These are phyloP conservation scores for Bremia lactucae DNA, from an alignment of 352 stramenopile genomes.

Conservation along the genomic window DNA sequence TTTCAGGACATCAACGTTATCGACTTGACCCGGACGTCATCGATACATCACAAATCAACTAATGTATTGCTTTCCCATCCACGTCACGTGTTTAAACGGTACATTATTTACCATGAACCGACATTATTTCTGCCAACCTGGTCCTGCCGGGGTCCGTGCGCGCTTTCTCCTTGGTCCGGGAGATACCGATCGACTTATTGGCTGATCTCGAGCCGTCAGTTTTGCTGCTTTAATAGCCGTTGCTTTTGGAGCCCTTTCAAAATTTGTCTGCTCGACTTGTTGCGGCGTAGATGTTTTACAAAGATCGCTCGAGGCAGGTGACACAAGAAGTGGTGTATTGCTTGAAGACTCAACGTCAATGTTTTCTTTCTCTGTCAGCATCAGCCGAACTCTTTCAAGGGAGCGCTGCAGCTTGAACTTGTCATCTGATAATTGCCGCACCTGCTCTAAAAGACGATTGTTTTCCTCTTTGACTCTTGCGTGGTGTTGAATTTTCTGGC, in stretches of 20 bases:
- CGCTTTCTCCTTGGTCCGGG: slow-evolving; percentile 32
- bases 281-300: slow-evolving; percentile 6
- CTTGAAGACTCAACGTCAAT: slow-evolving; percentile 21
- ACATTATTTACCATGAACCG: slow-evolving; percentile 2
- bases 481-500: slow-evolving; percentile 79
- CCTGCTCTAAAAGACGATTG: slow-evolving; percentile 61
- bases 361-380: slow-evolving; percentile 69
- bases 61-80: slow-evolving; percentile 10
- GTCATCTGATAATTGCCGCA: slow-evolving; percentile 52
- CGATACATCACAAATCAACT: slow-evolving; percentile 7
- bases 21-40: too few relatives aligned
- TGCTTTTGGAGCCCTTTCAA: slow-evolving; percentile 12
- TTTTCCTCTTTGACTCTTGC: slow-evolving; percentile 77
- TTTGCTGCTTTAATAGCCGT: slow-evolving; percentile 13
- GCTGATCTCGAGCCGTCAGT: slow-evolving; percentile 10
- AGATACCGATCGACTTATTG: slow-evolving; percentile 21
- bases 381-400: slow-evolving; percentile 34
- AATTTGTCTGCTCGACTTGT: slow-evolving; percentile 9
- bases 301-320: slow-evolving; percentile 11
- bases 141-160: slow-evolving; percentile 16
- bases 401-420: slow-evolving; percentile 42
- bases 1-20: too few relatives aligned
- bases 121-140: slow-evolving; percentile 24
- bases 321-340: slow-evolving; percentile 15
- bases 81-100: slow-evolving; percentile 19